Conservation (phyloP, 768 basidiomycete genomes). For the Tylopilus subfusipes region DNA sequence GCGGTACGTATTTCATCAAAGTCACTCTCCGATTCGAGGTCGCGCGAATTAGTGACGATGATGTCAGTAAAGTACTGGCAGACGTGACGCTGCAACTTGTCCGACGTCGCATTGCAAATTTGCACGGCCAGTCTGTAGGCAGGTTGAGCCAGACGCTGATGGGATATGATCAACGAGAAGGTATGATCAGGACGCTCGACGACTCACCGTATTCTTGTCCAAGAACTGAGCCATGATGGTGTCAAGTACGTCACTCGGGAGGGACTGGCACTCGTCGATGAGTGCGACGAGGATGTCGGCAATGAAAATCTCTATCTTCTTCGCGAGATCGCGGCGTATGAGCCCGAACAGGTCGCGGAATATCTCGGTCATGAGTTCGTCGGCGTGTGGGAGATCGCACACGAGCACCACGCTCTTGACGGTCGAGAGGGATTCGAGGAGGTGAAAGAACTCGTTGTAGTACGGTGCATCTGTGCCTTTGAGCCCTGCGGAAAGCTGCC, state of each 20-base stretch:
- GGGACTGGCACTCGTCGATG: constrained; percentile 76
- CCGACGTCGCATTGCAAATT: constrained; percentile 78
- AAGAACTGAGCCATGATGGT: constrained; percentile 81
- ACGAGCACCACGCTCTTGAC: constrained; percentile 95
- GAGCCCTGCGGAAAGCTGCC: constrained; percentile 74
- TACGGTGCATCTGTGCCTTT: constrained; percentile 77
- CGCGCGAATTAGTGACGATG: constrained; percentile 55
- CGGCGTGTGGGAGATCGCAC: constrained; percentile 84
- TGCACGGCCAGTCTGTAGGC: constrained; percentile 80
- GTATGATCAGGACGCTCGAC: background rate
- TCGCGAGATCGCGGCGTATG: constrained; percentile 67
- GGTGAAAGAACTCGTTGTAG: constrained; percentile 89
- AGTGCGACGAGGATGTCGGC: constrained; percentile 88
- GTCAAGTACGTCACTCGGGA: constrained; percentile 81
- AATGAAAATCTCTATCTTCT: constrained; percentile 82
- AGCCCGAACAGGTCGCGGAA: constrained; percentile 83
- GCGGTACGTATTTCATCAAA: constrained; percentile 67
- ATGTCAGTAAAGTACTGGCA: constrained; percentile 93
- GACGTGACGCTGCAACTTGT: constrained; percentile 85
- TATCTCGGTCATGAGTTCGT: constrained; percentile 78
- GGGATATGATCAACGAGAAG: constrained; percentile 1
- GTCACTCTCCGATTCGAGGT: constrained; percentile 55
- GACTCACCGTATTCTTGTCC: constrained; percentile 68
- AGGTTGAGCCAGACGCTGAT: constrained; percentile 65
- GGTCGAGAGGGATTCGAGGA: constrained; percentile 89